Conservation (phyloP, 2,329 filamentous ascomycete genomes). For the Alternaria sp. region DNA sequence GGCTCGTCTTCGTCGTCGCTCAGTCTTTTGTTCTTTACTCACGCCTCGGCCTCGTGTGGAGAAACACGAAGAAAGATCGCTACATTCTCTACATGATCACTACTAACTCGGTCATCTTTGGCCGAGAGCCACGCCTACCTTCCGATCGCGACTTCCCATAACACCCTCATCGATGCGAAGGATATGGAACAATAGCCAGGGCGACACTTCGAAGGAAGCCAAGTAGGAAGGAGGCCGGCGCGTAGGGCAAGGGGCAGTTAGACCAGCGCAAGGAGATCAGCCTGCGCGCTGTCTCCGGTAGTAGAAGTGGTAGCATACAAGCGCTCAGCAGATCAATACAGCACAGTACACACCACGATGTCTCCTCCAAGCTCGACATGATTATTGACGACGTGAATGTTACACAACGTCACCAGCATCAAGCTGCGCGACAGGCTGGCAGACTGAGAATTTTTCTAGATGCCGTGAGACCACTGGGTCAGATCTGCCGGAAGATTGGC, state of each 20-base stretch:
- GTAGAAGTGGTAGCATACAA: neutral
- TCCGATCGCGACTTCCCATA: neutral
- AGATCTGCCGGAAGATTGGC: no score
- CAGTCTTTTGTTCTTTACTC: slow-evolving; percentile 67
- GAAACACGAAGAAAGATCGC: slow-evolving; percentile 31
- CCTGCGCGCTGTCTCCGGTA: neutral
- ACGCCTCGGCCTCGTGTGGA: slow-evolving; percentile 63
- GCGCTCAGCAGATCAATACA: neutral
- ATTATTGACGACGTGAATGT: neutral
- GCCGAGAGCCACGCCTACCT: slow-evolving; percentile 28
- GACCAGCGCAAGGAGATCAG: neutral
- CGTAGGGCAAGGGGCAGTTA: neutral
- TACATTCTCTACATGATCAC: slow-evolving; percentile 63
- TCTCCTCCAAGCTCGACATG: neutral
- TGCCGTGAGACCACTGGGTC: neutral
- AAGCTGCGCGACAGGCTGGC: neutral
- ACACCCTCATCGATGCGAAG: neutral
- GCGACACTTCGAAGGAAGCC: neutral
- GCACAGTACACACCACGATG: neutral
- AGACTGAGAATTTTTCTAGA: neutral
- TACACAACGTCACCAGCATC: neutral
- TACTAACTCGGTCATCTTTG: slow-evolving; percentile 58
- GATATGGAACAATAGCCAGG: neutral
- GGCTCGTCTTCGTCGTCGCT: slow-evolving; percentile 65
- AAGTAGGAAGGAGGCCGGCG: neutral